Percentiles rank a stretch among this genome's conserved stretches.
Evolutionary conservation across 2,329 filamentous ascomycete genomes (phyloP).

Genomic region (Aplosporella prunicola): DNA sequence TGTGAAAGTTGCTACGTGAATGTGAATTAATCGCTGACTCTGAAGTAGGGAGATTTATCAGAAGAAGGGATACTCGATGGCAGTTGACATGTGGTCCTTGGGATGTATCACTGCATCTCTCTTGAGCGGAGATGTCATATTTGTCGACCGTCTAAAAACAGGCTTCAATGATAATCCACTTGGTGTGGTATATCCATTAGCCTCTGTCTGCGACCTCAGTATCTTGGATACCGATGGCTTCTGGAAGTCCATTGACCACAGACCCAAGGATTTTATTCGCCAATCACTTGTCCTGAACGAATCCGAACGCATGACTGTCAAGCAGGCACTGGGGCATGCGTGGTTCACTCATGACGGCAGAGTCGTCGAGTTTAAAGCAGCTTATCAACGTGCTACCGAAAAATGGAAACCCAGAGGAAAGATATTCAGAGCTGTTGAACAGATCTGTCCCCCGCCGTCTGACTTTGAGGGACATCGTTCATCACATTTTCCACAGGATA

Average conservation of each 20-base stretch:
- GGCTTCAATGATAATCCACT: constrained; percentile 17
- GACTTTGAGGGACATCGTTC: background rate
- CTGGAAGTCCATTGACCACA: constrained; percentile 35
- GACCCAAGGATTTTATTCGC: constrained; percentile 45
- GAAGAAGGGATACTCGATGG: constrained; percentile 41
- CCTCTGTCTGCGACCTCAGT: constrained; percentile 33
- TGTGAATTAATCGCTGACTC: constrained; percentile 10
- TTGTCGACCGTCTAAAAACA: constrained; percentile 29
- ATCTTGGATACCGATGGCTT: constrained; percentile 33
- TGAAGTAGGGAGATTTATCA: constrained; percentile 27
- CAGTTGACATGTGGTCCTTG: constrained; percentile 55
- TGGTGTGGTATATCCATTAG: constrained; percentile 24
- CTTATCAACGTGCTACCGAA: constrained; percentile 41
- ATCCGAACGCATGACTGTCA: constrained; percentile 40
- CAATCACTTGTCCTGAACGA: constrained; percentile 44
- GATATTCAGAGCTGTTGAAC: constrained; percentile 21
- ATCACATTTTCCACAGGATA: too few species aligned
- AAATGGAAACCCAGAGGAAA: constrained; percentile 41
- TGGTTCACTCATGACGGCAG: constrained; percentile 45
- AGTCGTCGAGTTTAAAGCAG: constrained; percentile 36
- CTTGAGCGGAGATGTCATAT: constrained; percentile 42
- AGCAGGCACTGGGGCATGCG: constrained; percentile 43
- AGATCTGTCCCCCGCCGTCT: background rate
- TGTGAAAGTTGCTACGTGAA: too few species aligned
- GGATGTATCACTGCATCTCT: constrained; percentile 45